Percentiles rank a stretch among this genome's conserved stretches.
Evolutionary conservation across 352 stramenopile genomes (phyloP).

Genomic region (Globisporangium okanoganense): DNA sequence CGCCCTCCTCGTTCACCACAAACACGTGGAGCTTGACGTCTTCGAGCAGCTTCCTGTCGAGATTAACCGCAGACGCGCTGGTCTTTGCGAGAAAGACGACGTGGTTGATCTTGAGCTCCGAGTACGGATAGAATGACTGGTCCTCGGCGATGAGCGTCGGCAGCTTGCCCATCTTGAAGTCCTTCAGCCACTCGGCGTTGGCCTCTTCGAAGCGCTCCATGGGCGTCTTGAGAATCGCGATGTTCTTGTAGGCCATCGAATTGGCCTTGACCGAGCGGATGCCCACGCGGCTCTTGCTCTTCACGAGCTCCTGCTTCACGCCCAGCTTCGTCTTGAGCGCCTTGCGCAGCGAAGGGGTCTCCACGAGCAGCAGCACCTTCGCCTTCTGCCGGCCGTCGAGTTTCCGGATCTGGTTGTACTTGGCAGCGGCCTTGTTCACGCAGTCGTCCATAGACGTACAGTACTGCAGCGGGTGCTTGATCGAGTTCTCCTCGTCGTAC

Average conservation of each 20-base stretch:
- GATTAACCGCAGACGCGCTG: constrained; percentile 30
- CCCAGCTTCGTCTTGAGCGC: constrained; percentile 53
- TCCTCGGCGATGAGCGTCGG: constrained; percentile 60
- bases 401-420: constrained; percentile 50
- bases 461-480: constrained; percentile 36
- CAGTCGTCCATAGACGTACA: constrained; percentile 50
- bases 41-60: constrained; percentile 40
- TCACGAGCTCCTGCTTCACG: constrained; percentile 49
- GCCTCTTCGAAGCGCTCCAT: constrained; percentile 62
- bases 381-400: constrained; percentile 59
- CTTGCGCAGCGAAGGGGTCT: constrained; percentile 51
- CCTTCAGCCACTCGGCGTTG: constrained; percentile 52
- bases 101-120: constrained; percentile 46
- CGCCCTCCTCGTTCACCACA: constrained; percentile 37
- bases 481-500: constrained; percentile 14
- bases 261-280: constrained; percentile 61
- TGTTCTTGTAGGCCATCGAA: constrained; percentile 50
- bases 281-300: constrained; percentile 50
- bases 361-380: constrained; percentile 60
- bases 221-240: constrained; percentile 65
- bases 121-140: constrained; percentile 61
- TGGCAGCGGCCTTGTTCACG: constrained; percentile 30
- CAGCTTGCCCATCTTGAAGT: constrained; percentile 62
- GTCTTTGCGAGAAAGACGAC: constrained; percentile 60
- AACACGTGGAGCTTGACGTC: constrained; percentile 48